Base-by-base conservation (phyloP, 1,139 yeast genomes). In the Taphrina betulina region DNA sequence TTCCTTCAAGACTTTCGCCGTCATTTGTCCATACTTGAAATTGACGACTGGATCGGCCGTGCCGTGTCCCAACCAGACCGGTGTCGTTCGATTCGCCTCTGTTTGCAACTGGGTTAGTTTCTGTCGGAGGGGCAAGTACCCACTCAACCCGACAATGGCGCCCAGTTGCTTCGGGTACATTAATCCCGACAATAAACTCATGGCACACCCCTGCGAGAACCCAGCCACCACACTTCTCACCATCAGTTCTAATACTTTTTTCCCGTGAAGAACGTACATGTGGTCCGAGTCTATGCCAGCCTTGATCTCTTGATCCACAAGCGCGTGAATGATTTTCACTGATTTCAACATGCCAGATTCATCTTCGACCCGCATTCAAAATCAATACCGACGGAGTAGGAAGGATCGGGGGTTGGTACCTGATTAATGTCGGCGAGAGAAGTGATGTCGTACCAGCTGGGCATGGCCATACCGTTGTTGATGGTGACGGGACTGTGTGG, bases 61-160 rank as follows among this genome's bases (percentile, higher is more conserved):
- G 24, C 98, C 98, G 68, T 92, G 97, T 5, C 94, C 95, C 63
- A 87, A 86, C 72, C 88, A 88, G 12, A 87, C 72, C 0, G 96
- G 95, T 0, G 95, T 85, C 3, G 56, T 48, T 29, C 40, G 42
- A 36, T 46, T 48, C 5, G 46, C 40, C 19, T 36, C 48, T 12
- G 16, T 8, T 57, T 64, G 29, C 53, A 64, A 63, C 38, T 71
- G 68, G 31, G 65, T 63, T 33, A 82, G 59, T 4, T 72, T 70
- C 2, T 75, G 72, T 36, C 71, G 71, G 58, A 81, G 74, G 1
- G 92, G 83, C 60, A 81, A 72, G 64, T 87, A 89, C 1, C 96
- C 97, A 0, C 95, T 85, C 50, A 90, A 72, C 0, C 84, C 81
- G 16, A 86, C 71, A 42, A 84, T 76, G 1, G 96, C 98, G 12